Evolutionary conservation across 2,329 filamentous ascomycete genomes (phyloP), one percentile per base, ranked within the genome.

Genomic region (Plectosphaerella plurivora): DNA sequence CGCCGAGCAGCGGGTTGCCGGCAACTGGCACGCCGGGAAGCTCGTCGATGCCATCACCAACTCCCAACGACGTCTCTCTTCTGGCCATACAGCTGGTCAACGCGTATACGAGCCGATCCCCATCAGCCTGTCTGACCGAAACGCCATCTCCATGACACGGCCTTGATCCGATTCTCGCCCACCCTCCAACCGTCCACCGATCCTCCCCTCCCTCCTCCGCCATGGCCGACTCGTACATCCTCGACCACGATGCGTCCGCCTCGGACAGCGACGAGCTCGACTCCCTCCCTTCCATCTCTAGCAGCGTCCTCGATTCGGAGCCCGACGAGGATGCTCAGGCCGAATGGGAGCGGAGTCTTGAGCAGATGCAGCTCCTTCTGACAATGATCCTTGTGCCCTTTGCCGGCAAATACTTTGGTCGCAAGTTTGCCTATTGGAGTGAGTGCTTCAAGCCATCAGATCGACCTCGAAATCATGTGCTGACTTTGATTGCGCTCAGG

Each of bases 361-460:
- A 97, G 70, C 94, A 99, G 73, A 73, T 99, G 55, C 91, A 99
- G 74, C 78, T 97, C 59, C 78, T 99, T 60, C 72, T 97, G 66
- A 96, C 89, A 18, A 96, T 99, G 91, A 88, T 97, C 47, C 71
- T 97, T 61, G 87, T 99, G 49, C 94, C 94, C 3, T 97, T 96
- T 69, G 76, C 91, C 60, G 94, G 94, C 54, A 99, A 97, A 73
- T 97, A 91, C 73, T 84, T 97, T 69, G 94, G 94, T 45, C 82
- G 94, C 68, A 95, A 91, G 71, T 95, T 92, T 75, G 93, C 93
- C 54, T 97, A 96, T 68, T 97, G 91, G 90, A 91, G 93, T 97
- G 79, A 68, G 87, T 44, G 3, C 18, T 5, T 10, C 3, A 16
- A 22, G 3, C 37, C 3, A 39, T 14, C 15, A 39, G 5, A 39